These are phyloP conservation scores for Yarrowia hollandica DNA, from an alignment of 805 yeast species.

Conservation along the genomic window DNA sequence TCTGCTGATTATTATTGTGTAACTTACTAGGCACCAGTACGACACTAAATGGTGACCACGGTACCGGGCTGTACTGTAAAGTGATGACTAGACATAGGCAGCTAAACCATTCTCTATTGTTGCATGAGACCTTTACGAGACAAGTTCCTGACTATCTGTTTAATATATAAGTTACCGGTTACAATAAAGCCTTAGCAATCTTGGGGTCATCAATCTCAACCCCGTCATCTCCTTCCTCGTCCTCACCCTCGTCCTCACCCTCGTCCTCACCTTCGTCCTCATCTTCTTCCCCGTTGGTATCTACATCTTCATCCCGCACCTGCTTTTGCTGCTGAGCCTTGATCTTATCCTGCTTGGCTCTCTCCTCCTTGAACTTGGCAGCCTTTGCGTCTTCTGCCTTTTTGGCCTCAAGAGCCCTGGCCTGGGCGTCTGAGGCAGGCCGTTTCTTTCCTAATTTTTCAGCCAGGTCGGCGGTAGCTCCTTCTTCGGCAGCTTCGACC, in stretches of 20 bases:
- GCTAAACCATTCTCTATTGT: no score
- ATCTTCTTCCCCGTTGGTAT: background rate
- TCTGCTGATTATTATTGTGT: no score
- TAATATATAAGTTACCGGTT: slow-evolving; percentile 1
- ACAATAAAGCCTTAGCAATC: slow-evolving; percentile 18
- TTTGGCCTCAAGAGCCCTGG: slow-evolving; percentile 1
- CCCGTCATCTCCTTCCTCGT: no score
- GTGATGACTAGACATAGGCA: no score
- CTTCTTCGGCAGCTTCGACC: background rate
- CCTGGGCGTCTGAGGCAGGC: slow-evolving; percentile 11
- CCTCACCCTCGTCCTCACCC: no score
- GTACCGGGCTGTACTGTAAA: no score
- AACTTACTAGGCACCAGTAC: no score
- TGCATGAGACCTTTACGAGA: no score
- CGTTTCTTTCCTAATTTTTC: slow-evolving; percentile 9
- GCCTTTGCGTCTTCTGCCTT: slow-evolving; percentile 8
- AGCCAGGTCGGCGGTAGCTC: background rate
- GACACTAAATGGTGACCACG: no score
- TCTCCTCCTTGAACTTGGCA: slow-evolving; percentile 26
- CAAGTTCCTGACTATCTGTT: no score
- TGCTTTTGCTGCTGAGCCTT: slow-evolving; percentile 21
- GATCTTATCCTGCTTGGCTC: slow-evolving; percentile 23
- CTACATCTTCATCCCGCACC: slow-evolving; percentile 1
- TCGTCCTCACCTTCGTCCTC: slow-evolving; percentile 1
- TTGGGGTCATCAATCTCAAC: slow-evolving; percentile 5